Base-by-base conservation (phyloP, 495 filamentous ascomycete genomes). In the Jackrogersella minutella region DNA sequence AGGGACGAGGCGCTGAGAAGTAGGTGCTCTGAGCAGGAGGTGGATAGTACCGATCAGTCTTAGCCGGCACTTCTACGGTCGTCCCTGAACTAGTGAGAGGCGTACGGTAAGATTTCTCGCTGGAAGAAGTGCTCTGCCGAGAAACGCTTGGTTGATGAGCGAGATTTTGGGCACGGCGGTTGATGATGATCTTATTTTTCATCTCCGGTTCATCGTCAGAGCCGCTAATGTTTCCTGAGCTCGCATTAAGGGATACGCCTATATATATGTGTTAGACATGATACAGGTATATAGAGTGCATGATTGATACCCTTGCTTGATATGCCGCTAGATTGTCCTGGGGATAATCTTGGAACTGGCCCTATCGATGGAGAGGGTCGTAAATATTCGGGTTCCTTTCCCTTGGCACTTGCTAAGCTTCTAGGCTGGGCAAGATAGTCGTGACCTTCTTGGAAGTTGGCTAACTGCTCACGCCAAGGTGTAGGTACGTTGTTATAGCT, bases 401-500 rank as follows among this genome's bases (percentile, higher is more conserved):
- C 68, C 46, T 74, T 74, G n/a, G 36, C 26, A 49, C 52, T 61
- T 43, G 44, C 41, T 14, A 28, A 40, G 34, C 57, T 58, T 44
- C 56, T 58, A n/a, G 34, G 49, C 6, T 63, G 57, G 8, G 22
- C 56, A 28, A 52, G 65, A 22, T 63, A 72, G 31, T 68, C 37
- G 16, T 21, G 30, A n/a, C 22, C 52, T 22, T 68, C 69, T 26
- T 53, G 63, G 16, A 41, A 57, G 21, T 31, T 64, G n/a, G 31
- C 34, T 41, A 59, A 31, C 40, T 62, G 62, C 9, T 71, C 64
- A 16, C 62, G 68, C 74, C 77, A 75, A 3, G 71, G 69, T 11
- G 73, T 58, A 14, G 73, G 70, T 62, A 77, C 67, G 68, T 73
- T 76, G 60, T 66, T 72, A 66, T 77, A 79, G 61, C 79, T 81